A percentile compares a stretch with the other conserved stretches of the same genome.
Evolutionary conservation across 192 early-diverging fungal species (phyloP).

Genomic region (Pilobolus umbonatus): DNA sequence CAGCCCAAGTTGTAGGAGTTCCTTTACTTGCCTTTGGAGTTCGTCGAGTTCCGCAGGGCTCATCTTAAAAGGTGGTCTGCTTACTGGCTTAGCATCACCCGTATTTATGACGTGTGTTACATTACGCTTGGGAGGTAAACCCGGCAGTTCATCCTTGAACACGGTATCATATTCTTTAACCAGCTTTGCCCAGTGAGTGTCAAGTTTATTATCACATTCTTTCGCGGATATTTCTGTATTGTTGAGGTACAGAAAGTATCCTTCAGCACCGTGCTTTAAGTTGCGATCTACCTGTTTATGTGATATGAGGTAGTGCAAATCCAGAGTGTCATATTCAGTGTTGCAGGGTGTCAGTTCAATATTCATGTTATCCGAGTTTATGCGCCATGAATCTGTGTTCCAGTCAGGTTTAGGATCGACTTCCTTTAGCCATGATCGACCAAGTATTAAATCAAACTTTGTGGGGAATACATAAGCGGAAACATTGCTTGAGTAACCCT

Average conservation of each 20-base stretch:
- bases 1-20: slow-evolving; percentile 1
- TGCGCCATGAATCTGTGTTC: no score
- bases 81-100: slow-evolving; percentile 13
- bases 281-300: neutral
- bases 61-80: slow-evolving; percentile 23
- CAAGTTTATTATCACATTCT: no score
- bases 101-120: slow-evolving; percentile 20
- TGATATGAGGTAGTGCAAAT: neutral
- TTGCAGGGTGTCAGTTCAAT: no score
- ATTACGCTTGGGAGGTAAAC: slow-evolving; percentile 21
- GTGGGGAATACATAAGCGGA: no score
- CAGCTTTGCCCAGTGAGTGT: neutral
- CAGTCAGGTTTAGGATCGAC: no score
- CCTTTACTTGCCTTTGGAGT: slow-evolving; percentile 7
- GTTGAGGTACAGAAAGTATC: no score
- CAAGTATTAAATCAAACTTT: no score
- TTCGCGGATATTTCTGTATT: no score
- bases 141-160: slow-evolving; percentile 19
- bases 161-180: slow-evolving; percentile 20
- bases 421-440: no score
- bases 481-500: no score
- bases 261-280: neutral
- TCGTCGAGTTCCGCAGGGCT: slow-evolving; percentile 10
- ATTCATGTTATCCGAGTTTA: no score
- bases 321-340: no score